Evolutionary conservation across 352 stramenopile species (phyloP).

Genomic region (Pythium periplocum): DNA sequence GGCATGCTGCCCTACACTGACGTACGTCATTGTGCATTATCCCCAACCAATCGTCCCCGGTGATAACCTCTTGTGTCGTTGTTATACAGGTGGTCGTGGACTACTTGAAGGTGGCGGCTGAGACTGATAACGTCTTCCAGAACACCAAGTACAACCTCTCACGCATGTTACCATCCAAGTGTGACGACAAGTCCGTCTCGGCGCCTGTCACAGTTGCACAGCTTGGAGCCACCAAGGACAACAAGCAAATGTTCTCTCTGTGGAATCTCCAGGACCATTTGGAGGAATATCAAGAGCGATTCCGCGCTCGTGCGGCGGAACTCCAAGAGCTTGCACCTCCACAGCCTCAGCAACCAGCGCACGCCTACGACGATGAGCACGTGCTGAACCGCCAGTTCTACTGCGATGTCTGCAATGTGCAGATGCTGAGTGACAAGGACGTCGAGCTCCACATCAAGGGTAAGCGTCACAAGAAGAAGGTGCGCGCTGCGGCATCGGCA

Average conservation of each 20-base stretch:
- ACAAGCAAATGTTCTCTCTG: slow-evolving; percentile 68
- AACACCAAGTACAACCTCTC: slow-evolving; percentile 91
- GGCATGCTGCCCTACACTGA: slow-evolving; percentile 55
- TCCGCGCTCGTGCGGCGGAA: slow-evolving; percentile 33
- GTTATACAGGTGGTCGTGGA: slow-evolving; percentile 37
- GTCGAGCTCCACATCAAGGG: slow-evolving; percentile 63
- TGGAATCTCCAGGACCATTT: slow-evolving; percentile 60
- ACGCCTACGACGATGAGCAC: slow-evolving; percentile 37
- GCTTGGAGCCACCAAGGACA: slow-evolving; percentile 54
- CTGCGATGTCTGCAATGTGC: slow-evolving; percentile 61
- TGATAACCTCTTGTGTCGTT: not conserved
- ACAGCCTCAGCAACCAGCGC: slow-evolving; percentile 13
- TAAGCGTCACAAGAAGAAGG: slow-evolving; percentile 81
- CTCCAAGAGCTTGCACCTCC: slow-evolving; percentile 14
- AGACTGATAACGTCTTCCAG: slow-evolving; percentile 85
- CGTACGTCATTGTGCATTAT: slow-evolving; percentile 16
- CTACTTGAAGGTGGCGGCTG: slow-evolving; percentile 67
- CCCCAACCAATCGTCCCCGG: not conserved
- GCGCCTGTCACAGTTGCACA: slow-evolving; percentile 45
- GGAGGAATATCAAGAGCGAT: slow-evolving; percentile 46
- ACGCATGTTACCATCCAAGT: slow-evolving; percentile 73
- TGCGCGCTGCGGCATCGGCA: slow-evolving; percentile 36
- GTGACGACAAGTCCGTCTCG: slow-evolving; percentile 27
- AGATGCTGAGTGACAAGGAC: slow-evolving; percentile 73
- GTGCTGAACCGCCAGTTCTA: slow-evolving; percentile 53